Conservation (phyloP, 768 basidiomycete species). For the Mycena haematopus region DNA sequence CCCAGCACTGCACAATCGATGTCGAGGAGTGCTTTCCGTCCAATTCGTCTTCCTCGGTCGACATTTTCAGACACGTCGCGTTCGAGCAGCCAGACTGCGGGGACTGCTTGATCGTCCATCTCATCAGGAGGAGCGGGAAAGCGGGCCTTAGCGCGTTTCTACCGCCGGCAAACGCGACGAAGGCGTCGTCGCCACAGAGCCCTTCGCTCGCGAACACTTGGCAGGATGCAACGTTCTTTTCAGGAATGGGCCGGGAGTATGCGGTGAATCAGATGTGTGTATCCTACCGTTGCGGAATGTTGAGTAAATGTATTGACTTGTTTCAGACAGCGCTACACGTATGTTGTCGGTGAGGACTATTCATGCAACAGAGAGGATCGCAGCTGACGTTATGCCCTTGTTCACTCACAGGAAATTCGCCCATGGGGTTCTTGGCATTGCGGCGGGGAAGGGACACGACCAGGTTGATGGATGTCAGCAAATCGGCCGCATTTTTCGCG, state of each 20-base stretch:
- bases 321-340: slow-evolving; percentile 26
- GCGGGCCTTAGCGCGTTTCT: slow-evolving; percentile 24
- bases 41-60: slow-evolving; percentile 3
- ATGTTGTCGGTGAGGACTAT: slow-evolving; percentile 19
- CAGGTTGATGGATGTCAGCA: slow-evolving; percentile 11
- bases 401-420: slow-evolving; percentile 14
- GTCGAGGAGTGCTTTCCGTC: slow-evolving; percentile 9
- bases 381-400: background rate
- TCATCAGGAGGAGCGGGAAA: slow-evolving; percentile 19
- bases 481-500: slow-evolving; percentile 20
- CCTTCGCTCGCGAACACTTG: slow-evolving; percentile 14
- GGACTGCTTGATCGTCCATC: slow-evolving; percentile 29
- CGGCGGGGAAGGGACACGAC: slow-evolving; percentile 6
- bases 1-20: slow-evolving; percentile 16
- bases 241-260: slow-evolving; percentile 13
- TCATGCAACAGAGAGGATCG: background rate
- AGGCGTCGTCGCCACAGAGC: background rate
- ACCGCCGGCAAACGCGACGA: slow-evolving; percentile 13
- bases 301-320: background rate
- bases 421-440: slow-evolving; percentile 18
- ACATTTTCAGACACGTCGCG: slow-evolving; percentile 24
- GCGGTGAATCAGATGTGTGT: slow-evolving; percentile 23
- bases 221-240: slow-evolving; percentile 18
- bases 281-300: background rate
- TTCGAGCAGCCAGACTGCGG: slow-evolving; percentile 28